Percentiles rank a stretch among this genome's conserved stretches.
Evolutionary conservation across 176 grass and related monocot genomes (phyloP).

Genomic region (Musa beccarii): DNA sequence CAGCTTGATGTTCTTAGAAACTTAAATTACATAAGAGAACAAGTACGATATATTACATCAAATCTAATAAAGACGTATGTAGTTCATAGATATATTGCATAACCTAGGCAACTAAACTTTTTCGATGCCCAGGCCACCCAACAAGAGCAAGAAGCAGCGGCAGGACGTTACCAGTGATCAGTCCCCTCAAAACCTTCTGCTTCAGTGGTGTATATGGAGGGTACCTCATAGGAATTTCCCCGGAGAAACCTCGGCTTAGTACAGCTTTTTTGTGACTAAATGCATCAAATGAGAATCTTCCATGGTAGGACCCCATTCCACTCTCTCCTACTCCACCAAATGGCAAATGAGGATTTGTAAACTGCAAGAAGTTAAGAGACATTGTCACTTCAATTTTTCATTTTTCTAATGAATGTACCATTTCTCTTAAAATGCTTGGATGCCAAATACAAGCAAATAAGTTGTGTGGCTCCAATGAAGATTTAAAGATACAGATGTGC

Average conservation of each 20-base stretch:
- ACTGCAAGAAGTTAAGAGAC: conserved; percentile 23
- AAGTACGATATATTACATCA: too few relatives aligned
- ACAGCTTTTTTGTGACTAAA: conserved; percentile 80
- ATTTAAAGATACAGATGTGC: too few relatives aligned
- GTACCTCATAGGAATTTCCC: conserved; percentile 54
- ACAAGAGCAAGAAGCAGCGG: conserved; percentile 55
- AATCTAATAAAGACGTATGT: too few relatives aligned
- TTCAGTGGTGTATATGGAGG: conserved; percentile 59
- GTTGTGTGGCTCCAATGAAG: too few relatives aligned
- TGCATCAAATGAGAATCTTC: conserved; percentile 74
- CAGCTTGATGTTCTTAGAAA: too few relatives aligned
- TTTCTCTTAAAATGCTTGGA: too few relatives aligned
- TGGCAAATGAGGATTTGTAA: conserved; percentile 56
- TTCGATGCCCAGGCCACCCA: conserved; percentile 27
- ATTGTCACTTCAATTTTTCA: neutral
- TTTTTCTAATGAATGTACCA: too few relatives aligned
- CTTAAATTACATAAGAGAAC: too few relatives aligned
- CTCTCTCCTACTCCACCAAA: conserved; percentile 87
- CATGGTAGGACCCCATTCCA: conserved; percentile 68
- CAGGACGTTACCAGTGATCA: conserved; percentile 62
- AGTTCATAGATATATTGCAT: neutral
- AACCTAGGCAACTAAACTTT: neutral
- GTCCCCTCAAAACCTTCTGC: conserved; percentile 62
- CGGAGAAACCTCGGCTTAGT: conserved; percentile 36
- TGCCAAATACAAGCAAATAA: too few relatives aligned